phyloP scores from a whole-genome alignment of 331 rosid species.

The Prunus yedoensis region DNA sequence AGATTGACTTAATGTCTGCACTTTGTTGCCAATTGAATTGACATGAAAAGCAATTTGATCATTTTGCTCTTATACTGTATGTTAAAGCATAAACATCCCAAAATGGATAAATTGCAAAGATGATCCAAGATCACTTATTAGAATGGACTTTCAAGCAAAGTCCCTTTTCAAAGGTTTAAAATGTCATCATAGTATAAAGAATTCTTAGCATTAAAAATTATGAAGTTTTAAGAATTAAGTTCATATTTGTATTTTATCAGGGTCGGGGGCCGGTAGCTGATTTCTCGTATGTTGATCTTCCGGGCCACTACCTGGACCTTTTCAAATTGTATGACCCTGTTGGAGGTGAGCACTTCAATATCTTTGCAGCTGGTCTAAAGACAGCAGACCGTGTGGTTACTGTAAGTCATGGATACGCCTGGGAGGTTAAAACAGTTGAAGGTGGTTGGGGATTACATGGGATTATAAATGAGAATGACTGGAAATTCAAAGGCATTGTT shows the following conservation, averaged over 20 bases:
- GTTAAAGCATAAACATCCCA: background rate
- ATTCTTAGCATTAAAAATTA: background rate
- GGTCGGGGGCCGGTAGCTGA: slow-evolving; percentile 92
- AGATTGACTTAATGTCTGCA: background rate
- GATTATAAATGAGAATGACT: slow-evolving; percentile 73
- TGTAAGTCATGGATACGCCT: slow-evolving; percentile 90
- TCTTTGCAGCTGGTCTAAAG: slow-evolving; percentile 94
- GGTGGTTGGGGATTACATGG: slow-evolving; percentile 98
- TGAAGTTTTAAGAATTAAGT: slow-evolving; percentile 7
- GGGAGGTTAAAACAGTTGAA: slow-evolving; percentile 84
- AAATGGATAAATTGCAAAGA: background rate
- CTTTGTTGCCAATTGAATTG: background rate
- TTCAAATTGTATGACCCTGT: slow-evolving; percentile 73
- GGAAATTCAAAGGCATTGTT: slow-evolving; percentile 91
- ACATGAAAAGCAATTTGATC: background rate
- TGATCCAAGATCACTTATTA: background rate
- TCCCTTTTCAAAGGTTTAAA: background rate
- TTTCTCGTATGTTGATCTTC: slow-evolving; percentile 57
- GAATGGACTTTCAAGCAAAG: background rate
- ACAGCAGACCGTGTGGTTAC: slow-evolving; percentile 81
- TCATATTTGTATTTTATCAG: slow-evolving; percentile 32
- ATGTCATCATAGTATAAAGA: background rate
- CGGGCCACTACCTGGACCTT: slow-evolving; percentile 63
- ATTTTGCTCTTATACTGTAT: background rate
- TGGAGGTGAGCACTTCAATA: slow-evolving; percentile 96